Evolutionary conservation across 352 stramenopile species (phyloP).

Genomic region (Phytophthora uliginosa): DNA sequence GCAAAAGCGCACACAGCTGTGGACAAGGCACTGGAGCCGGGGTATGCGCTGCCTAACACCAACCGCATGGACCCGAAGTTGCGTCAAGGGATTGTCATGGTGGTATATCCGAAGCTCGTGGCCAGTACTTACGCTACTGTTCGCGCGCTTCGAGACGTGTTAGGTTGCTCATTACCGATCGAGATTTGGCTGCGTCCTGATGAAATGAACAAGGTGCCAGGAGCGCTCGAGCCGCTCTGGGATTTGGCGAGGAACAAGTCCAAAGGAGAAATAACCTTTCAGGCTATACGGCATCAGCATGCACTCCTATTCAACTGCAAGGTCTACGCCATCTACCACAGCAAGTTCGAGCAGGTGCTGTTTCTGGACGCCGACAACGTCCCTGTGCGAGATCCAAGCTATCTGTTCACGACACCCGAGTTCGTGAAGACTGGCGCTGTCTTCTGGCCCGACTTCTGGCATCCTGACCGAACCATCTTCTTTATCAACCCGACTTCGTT

Average conservation of each 20-base stretch:
- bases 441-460: conserved; percentile 38
- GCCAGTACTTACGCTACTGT: conserved; percentile 38
- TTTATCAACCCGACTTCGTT: conserved; percentile 29
- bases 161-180: conserved; percentile 54
- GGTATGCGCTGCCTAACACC: conserved; percentile 19
- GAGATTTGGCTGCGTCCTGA: conserved; percentile 60
- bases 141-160: conserved; percentile 35
- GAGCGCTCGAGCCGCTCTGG: conserved; percentile 24
- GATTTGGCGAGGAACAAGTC: conserved; percentile 22
- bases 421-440: conserved; percentile 26
- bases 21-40: conserved; percentile 9
- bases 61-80: neutral
- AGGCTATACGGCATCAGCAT: conserved; percentile 30
- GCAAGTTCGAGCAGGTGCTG: conserved; percentile 52
- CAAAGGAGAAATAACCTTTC: conserved; percentile 32
- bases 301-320: conserved; percentile 58
- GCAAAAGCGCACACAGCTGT: conserved; percentile 31
- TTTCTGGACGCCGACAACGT: conserved; percentile 72
- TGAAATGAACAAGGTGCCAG: conserved; percentile 42
- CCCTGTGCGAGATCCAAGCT: conserved; percentile 53
- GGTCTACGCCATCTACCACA: conserved; percentile 55
- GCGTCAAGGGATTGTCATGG: conserved; percentile 54
- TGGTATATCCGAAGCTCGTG: conserved; percentile 61
- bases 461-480: conserved; percentile 33
- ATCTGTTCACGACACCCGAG: conserved; percentile 47